phyloP scores from a whole-genome alignment of 148 eudicot genomes.

The Rhododendron mucronatum region DNA sequence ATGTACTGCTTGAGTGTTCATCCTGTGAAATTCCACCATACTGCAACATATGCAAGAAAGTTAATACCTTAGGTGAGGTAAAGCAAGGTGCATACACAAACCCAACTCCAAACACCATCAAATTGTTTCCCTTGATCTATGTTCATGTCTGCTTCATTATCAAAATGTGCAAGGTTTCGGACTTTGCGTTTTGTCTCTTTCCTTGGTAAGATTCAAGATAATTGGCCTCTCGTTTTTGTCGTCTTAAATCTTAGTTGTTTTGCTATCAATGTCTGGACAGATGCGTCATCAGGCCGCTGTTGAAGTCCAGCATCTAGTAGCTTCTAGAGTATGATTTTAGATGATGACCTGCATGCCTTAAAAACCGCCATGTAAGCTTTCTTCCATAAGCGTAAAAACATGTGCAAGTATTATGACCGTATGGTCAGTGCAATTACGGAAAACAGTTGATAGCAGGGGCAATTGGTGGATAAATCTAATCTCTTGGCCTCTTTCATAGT shows the following conservation, averaged over 20 bases:
- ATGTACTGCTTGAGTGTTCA: background rate
- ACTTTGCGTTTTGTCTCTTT: background rate
- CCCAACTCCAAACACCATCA: background rate
- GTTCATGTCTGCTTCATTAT: background rate
- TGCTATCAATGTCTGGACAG: background rate
- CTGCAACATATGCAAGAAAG: background rate
- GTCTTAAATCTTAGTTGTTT: background rate
- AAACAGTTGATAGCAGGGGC: background rate
- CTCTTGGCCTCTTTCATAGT: background rate
- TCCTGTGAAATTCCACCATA: background rate
- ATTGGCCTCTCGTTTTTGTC: background rate
- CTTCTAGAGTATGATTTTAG: background rate
- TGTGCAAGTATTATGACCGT: background rate
- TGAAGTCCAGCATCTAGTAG: background rate
- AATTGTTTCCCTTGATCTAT: background rate
- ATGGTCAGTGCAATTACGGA: background rate
- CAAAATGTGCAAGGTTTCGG: background rate
- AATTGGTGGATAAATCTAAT: background rate
- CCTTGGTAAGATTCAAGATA: background rate
- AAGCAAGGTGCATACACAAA: background rate
- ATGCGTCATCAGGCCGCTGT: background rate
- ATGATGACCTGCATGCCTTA: background rate
- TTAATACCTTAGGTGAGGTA: background rate
- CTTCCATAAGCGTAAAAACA: background rate
- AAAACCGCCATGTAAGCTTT: background rate